Evolutionary conservation across 192 early-diverging fungal species (phyloP), one percentile per base, ranked within the genome.

Genomic region (Coemansia sp.): DNA sequence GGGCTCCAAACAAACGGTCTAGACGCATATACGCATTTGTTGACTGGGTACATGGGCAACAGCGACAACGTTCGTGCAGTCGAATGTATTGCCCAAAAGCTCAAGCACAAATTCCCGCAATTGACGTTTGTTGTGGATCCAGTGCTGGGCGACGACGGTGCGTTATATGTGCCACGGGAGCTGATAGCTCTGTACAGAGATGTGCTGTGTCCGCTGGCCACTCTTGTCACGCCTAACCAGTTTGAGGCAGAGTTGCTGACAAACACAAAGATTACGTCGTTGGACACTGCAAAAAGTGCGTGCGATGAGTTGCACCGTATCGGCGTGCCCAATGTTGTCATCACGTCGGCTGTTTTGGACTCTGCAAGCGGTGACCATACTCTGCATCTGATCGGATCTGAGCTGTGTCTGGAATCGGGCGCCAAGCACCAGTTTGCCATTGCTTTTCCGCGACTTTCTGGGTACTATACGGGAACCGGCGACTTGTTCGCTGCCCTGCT

Each of bases 381-480:
- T n/a, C 64, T 88, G 29, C 59, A 81, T 39, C 63, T 88, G 41
- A 64, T 85, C 41, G 88, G 83, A 16, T 82, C 81, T 1, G 72
- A 84, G 57, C 45, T 47, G 8, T 14, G 54, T 26, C 9, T 23
- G 0, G 16, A 37, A 6, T 63, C 64, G 1, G 66, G 68, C 6
- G 24, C 55, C 11, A 77, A 50, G 23, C 62, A 79, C 16, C 82
- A 82, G 43, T 92, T 92, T 67, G 62, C 70, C 6, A 92, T 98
- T 54, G 61, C 80, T 6, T 94, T 95, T 61, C 90, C 91, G 8
- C 85, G 86, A 10, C 86, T 91, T 27, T 61, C 76, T 2, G 92
- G 87, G 1, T 87, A 86, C 55, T 98, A 94, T 69, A 94, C 92
- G 1, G 95, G 95, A n/a, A 91, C 95, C 0, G 95, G 95, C 50